Evolutionary conservation across 2,329 filamentous ascomycete species (phyloP).

Genomic region (Colletotrichum scovillei): DNA sequence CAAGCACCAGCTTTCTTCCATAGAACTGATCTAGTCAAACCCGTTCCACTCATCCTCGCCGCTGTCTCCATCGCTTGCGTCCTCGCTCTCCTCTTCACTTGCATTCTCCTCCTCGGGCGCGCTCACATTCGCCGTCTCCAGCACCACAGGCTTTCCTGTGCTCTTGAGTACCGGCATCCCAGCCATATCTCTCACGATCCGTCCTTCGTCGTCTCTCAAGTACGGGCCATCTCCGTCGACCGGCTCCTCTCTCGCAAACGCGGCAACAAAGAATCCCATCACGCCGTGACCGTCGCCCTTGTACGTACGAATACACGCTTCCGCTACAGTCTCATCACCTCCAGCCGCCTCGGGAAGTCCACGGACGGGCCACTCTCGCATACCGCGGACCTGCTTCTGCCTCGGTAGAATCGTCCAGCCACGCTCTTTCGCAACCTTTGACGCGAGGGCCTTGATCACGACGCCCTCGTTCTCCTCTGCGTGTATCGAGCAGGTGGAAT

Average conservation of each 20-base stretch:
- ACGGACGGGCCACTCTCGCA: conserved; percentile 80
- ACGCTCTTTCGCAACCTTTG: conserved; percentile 70
- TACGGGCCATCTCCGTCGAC: conserved; percentile 59
- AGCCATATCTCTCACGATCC: conserved; percentile 56
- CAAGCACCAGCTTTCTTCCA: no score
- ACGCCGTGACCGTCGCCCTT: conserved; percentile 85
- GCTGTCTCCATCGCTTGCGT: conserved; percentile 38
- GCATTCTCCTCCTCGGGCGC: neutral
- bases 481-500: conserved; percentile 94
- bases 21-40: conserved; percentile 36
- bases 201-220: conserved; percentile 65
- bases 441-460: conserved; percentile 77
- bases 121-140: conserved; percentile 38
- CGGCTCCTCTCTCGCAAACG: conserved; percentile 73
- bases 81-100: conserved; percentile 13
- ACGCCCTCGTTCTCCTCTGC: conserved; percentile 90
- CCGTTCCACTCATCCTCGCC: conserved; percentile 48
- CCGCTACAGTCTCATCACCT: conserved; percentile 66
- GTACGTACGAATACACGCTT: conserved; percentile 84
- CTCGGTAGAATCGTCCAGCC: conserved; percentile 85
- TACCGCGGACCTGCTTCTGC: conserved; percentile 78
- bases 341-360: conserved; percentile 63
- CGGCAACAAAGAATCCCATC: conserved; percentile 97
- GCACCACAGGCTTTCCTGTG: conserved; percentile 45
- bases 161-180: conserved; percentile 51